Evolutionary conservation across 352 stramenopile genomes (phyloP).

Genomic region (Pythium grandisporangium): DNA sequence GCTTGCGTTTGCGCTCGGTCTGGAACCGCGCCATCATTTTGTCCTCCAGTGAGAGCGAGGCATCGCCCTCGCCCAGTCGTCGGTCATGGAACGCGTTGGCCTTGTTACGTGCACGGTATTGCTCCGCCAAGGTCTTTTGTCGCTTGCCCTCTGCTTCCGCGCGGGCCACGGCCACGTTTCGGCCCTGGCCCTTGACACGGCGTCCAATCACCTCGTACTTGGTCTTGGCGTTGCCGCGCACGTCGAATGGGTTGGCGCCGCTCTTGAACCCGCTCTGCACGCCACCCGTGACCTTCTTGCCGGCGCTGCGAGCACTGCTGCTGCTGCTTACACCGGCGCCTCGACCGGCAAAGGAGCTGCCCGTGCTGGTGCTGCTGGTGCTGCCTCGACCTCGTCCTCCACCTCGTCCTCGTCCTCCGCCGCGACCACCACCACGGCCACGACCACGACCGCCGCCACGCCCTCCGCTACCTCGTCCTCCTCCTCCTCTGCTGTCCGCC

Average conservation of each 20-base stretch:
- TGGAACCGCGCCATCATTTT: slow-evolving; percentile 91
- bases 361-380: no score
- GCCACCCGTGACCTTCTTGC: slow-evolving; percentile 2
- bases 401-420: no score
- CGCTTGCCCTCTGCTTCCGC: slow-evolving; percentile 77
- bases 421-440: no score
- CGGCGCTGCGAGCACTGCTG: no score
- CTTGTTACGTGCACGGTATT: slow-evolving; percentile 81
- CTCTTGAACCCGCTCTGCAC: slow-evolving; percentile 4
- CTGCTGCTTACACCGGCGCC: no score
- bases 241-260: slow-evolving; percentile 86
- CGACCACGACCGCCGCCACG: no score
- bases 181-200: slow-evolving; percentile 80
- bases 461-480: no score
- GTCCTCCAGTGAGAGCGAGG: slow-evolving; percentile 84
- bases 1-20: slow-evolving; percentile 79
- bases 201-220: slow-evolving; percentile 89
- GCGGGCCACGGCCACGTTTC: slow-evolving; percentile 82
- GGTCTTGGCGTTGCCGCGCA: slow-evolving; percentile 73
- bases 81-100: slow-evolving; percentile 86
- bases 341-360: no score
- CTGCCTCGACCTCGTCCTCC: no score
- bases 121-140: slow-evolving; percentile 73
- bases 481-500: no score
- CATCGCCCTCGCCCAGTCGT: slow-evolving; percentile 77